Percentiles rank a stretch among this genome's conserved stretches.
Conservation (phyloP, 768 basidiomycete species). For the Tylopilus rubrobrunneus region DNA sequence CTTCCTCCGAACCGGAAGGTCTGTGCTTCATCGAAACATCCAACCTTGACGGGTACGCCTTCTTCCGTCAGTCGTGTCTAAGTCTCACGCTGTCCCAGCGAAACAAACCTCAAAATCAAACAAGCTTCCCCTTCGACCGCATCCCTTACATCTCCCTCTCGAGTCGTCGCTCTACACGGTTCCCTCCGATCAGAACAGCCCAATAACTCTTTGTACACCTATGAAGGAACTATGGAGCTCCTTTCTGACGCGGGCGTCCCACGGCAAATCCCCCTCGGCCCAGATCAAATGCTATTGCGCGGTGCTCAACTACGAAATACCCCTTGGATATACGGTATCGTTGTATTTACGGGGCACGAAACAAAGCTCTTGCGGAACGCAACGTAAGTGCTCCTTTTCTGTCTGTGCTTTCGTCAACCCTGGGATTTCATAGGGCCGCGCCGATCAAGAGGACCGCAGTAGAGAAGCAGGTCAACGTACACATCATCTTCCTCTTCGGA, state of each 20-base stretch:
- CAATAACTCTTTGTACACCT: slow-evolving; percentile 96
- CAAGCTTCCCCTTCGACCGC: slow-evolving; percentile 86
- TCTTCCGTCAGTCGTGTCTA: neutral
- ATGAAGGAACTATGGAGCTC: slow-evolving; percentile 77
- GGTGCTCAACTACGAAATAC: slow-evolving; percentile 97
- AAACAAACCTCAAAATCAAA: slow-evolving; percentile 99
- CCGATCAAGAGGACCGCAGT: slow-evolving; percentile 97
- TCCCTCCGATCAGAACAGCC: slow-evolving; percentile 93
- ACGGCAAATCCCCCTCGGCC: slow-evolving; percentile 85
- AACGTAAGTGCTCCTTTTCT: slow-evolving; percentile 57
- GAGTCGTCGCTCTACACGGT: slow-evolving; percentile 71
- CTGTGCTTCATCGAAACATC: slow-evolving; percentile 97
- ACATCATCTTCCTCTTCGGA: slow-evolving; percentile 93
- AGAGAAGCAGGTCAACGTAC: slow-evolving; percentile 91
- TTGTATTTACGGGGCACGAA: slow-evolving; percentile 95
- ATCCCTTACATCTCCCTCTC: slow-evolving; percentile 69
- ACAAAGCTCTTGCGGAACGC: slow-evolving; percentile 98
- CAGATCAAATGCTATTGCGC: slow-evolving; percentile 89
- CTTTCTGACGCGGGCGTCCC: slow-evolving; percentile 52
- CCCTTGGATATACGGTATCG: slow-evolving; percentile 91
- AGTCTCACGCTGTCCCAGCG: slow-evolving; percentile 41
- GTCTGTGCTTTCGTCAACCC: neutral
- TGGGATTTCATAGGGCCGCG: slow-evolving; percentile 57
- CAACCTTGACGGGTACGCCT: slow-evolving; percentile 87
- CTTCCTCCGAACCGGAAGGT: slow-evolving; percentile 94